Evolutionary conservation across 23 red algal genomes (phyloP), one percentile per base, ranked within the genome.

Genomic region (Gracilaria gracilis): DNA sequence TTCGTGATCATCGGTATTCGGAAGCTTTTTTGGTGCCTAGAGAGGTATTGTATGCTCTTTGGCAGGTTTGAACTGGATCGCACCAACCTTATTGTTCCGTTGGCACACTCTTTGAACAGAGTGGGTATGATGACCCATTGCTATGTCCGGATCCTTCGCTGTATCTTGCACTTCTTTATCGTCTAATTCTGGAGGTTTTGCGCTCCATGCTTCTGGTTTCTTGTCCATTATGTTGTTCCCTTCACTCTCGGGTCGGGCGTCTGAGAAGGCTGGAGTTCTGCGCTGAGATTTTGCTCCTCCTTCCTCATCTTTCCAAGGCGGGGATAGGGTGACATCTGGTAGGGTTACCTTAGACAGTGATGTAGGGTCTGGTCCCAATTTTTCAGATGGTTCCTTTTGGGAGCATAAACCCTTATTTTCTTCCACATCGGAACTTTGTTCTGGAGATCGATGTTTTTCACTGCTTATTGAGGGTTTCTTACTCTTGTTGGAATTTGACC

Each of bases 11-110:
- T 28, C 27, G 59, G 59, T 5, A 62, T 62, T 2, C 59, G n/a
- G n/a, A n/a, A n/a, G n/a, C n/a, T n/a, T n/a, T n/a, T 62, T 31
- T 2, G 59, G 0, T 9, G 23, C 29, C 13, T 27, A 2, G 4
- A 29, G 2, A 29, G 27, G 27, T 31, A 4, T 28, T 62, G 33
- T 51, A 9, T 25, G 72, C 20, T 50, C 72, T 77, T 27, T n/a
- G 1, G 72, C 34, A 27, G 42, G 21, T 48, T 77, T 20, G 50
- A 77, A 48, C 72, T 77, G 72, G 39, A 50, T 77, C 72, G 40
- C 72, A 31, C 39, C 72, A 29, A 31, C 38, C 17, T 51, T 51
- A 25, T 77, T 77, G 24, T 51, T 34, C 39, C 2, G 50, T 49
- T 25, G 9, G 16, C 72, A 50, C 16, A 31, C 31, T 8, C 0